phyloP scores from a whole-genome alignment of 2,329 filamentous ascomycete species.

The Curvularia lunata region DNA sequence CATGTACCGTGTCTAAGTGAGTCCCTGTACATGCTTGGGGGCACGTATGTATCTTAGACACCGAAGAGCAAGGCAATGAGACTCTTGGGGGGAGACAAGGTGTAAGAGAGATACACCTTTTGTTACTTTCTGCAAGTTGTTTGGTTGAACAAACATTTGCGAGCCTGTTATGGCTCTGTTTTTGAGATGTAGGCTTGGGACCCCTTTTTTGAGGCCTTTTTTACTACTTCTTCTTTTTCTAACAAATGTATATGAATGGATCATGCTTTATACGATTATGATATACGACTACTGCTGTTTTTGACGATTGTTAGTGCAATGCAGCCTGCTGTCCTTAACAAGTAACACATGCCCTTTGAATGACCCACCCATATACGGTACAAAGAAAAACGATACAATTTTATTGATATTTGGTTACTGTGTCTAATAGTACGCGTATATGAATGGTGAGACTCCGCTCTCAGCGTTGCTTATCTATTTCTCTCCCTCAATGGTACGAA shows the following conservation, averaged over 20 bases:
- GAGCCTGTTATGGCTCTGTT: conserved; percentile 24
- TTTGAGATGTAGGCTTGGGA: neutral
- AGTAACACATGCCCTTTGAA: no score
- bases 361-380: no score
- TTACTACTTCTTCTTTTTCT: neutral
- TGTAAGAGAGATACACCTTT: neutral
- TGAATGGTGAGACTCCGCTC: neutral
- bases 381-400: no score
- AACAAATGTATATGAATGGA: conserved; percentile 8
- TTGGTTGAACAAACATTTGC: conserved; percentile 1
- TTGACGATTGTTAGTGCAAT: neutral
- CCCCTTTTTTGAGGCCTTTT: neutral
- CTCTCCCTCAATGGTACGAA: conserved; percentile 41
- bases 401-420: neutral
- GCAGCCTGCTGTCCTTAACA: no score
- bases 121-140: conserved; percentile 20
- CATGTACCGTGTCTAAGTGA: conserved; percentile 11
- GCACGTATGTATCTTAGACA: neutral
- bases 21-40: neutral
- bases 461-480: conserved; percentile 9
- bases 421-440: neutral
- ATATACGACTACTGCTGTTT: neutral
- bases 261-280: conserved; percentile 2
- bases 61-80: neutral
- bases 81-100: neutral